A percentile compares a stretch with the other conserved stretches of the same genome.
Evolutionary conservation across 2,329 filamentous ascomycete species (phyloP).

Genomic region (Stagonosporopsis cucurbitacearum): DNA sequence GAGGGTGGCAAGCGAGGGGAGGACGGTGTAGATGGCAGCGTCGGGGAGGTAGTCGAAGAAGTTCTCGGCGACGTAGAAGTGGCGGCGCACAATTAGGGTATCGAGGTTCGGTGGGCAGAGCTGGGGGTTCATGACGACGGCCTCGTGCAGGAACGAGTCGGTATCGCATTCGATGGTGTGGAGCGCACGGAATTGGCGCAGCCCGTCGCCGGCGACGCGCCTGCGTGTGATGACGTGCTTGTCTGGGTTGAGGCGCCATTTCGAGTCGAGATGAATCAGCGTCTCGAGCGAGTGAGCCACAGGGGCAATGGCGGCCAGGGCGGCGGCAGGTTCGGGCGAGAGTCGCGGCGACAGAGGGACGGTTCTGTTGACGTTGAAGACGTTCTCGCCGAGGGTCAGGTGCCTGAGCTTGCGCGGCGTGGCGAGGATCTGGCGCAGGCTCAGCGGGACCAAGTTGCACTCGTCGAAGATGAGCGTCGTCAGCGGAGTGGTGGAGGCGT

Average conservation of each 20-base stretch:
- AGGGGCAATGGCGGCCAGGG: constrained; percentile 34
- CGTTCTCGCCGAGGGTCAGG: constrained; percentile 46
- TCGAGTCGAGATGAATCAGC: constrained; percentile 37
- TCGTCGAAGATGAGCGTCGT: constrained; percentile 45
- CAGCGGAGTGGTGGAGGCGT: constrained; percentile 35
- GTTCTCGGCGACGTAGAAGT: constrained; percentile 26
- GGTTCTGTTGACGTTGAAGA: constrained; percentile 31
- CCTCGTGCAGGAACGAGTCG: constrained; percentile 40
- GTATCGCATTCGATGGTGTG: constrained; percentile 39
- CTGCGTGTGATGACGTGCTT: constrained; percentile 25
- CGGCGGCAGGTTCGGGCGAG: constrained; percentile 19
- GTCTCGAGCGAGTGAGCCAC: constrained; percentile 43
- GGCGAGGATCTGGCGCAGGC: constrained; percentile 34
- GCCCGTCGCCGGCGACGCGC: constrained; percentile 31
- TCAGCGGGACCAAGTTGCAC: constrained; percentile 37
- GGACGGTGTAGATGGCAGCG: constrained; percentile 30
- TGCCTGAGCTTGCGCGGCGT: constrained; percentile 39
- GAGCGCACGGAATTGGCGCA: constrained; percentile 42
- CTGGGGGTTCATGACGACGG: constrained; percentile 33
- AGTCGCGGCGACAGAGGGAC: constrained; percentile 24
- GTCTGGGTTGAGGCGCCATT: constrained; percentile 24
- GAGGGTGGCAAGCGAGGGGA: constrained; percentile 36
- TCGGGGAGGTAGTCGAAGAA: constrained; percentile 41
- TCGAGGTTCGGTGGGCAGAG: constrained; percentile 40
- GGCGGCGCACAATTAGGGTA: constrained; percentile 36